Conservation (phyloP, 805 yeast genomes). For the Metschnikowia bowlesiae region DNA sequence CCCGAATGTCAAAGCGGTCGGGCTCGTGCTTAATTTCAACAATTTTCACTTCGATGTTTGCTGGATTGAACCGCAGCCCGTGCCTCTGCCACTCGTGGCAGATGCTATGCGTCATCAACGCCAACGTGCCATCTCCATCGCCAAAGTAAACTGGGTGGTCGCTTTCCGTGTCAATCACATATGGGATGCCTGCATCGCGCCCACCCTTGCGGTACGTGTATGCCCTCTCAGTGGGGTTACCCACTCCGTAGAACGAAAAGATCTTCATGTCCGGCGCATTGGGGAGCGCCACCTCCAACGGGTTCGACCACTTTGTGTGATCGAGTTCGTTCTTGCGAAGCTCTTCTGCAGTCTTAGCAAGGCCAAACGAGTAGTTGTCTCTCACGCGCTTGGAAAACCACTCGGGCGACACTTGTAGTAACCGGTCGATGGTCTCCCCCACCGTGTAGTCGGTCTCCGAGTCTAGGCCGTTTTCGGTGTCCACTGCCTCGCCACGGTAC, state of each 20-base stretch:
- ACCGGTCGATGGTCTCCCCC: constrained; percentile 59
- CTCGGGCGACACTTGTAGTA: constrained; percentile 61
- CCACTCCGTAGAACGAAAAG: constrained; percentile 92
- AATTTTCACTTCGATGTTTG: constrained; percentile 60
- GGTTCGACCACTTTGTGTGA: constrained; percentile 88
- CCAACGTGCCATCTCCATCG: constrained; percentile 96
- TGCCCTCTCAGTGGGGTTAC: constrained; percentile 93
- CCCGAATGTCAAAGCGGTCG: constrained; percentile 87
- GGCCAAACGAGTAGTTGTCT: constrained; percentile 76
- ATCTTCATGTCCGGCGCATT: constrained; percentile 89
- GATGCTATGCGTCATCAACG: constrained; percentile 79
- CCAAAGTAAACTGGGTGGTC: constrained; percentile 68
- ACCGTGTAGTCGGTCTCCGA: constrained; percentile 52
- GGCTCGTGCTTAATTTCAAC: constrained; percentile 95
- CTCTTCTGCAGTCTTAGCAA: constrained; percentile 58
- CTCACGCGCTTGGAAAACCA: constrained; percentile 68
- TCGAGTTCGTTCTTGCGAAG: constrained; percentile 60
- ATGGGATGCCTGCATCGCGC: constrained; percentile 51
- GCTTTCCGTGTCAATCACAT: constrained; percentile 65
- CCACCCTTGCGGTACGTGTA: constrained; percentile 72
- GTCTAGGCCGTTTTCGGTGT: constrained; percentile 21
- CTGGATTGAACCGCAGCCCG: constrained; percentile 75
- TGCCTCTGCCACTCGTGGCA: constrained; percentile 84
- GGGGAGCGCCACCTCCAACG: constrained; percentile 87
- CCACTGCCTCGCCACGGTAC: constrained; percentile 32